Evolutionary conservation across 768 basidiomycete species (phyloP).

Genomic region (Mycena latifolia): DNA sequence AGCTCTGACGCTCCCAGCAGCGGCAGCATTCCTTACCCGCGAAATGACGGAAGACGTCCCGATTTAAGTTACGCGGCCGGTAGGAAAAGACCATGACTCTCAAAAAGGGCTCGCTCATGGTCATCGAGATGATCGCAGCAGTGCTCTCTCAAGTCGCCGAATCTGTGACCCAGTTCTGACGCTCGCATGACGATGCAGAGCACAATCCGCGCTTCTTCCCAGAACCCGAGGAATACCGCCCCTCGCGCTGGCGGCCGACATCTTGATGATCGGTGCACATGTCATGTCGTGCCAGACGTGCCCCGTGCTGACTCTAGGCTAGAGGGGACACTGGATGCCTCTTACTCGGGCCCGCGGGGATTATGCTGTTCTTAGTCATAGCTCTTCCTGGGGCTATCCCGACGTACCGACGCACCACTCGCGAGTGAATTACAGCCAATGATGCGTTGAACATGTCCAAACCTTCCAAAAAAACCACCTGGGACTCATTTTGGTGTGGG

Average conservation of each 20-base stretch:
- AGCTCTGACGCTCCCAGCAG: too few species aligned
- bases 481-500: too few species aligned
- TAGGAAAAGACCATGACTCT: not conserved
- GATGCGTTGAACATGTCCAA: too few species aligned
- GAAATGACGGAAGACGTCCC: not conserved
- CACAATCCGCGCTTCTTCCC: constrained; percentile 51
- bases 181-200: constrained; percentile 39
- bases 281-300: not conserved
- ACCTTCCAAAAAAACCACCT: too few species aligned
- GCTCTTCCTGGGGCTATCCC: too few species aligned
- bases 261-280: constrained; percentile 1
- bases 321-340: too few species aligned
- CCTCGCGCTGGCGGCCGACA: constrained; percentile 51
- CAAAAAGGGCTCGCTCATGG: not conserved
- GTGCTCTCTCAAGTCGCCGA: not conserved
- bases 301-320: not conserved
- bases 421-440: too few species aligned
- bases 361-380: too few species aligned
- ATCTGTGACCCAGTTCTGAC: not conserved
- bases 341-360: too few species aligned
- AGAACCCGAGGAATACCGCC: constrained; percentile 50
- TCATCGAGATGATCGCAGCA: not conserved
- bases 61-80: not conserved
- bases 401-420: too few species aligned
- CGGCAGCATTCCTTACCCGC: not conserved